Conservation (phyloP, 1,284 basidiomycete species). For the Chiua sp. region DNA sequence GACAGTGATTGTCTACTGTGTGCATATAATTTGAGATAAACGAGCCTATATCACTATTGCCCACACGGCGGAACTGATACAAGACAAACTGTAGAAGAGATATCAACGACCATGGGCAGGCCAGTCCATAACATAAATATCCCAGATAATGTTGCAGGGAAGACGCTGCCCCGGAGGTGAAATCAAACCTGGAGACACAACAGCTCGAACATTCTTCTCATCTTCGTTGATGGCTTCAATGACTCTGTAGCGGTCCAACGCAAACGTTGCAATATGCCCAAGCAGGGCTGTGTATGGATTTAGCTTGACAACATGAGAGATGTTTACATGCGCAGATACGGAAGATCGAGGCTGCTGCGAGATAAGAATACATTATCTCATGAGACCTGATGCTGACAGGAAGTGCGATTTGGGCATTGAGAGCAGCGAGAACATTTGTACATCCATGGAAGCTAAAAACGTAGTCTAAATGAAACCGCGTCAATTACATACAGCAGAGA, state of each 20-base stretch:
- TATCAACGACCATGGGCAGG: slow-evolving; percentile 26
- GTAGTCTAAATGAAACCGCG: slow-evolving; percentile 26
- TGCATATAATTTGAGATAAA: slow-evolving; percentile 16
- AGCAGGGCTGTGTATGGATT: slow-evolving; percentile 27
- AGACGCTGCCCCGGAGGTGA: slow-evolving; percentile 14
- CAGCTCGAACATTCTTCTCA: slow-evolving; percentile 16
- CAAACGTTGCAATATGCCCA: slow-evolving; percentile 36
- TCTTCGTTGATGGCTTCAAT: slow-evolving; percentile 22
- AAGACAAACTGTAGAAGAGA: slow-evolving; percentile 34
- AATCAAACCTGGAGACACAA: background rate
- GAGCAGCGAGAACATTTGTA: slow-evolving; percentile 32
- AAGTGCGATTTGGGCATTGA: slow-evolving; percentile 26
- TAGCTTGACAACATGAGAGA: background rate
- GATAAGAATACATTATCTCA: slow-evolving; percentile 35
- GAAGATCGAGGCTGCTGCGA: slow-evolving; percentile 36
- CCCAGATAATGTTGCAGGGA: slow-evolving; percentile 27
- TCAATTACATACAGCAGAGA: background rate
- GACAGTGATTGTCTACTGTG: background rate
- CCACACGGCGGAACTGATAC: slow-evolving; percentile 26
- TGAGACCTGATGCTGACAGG: slow-evolving; percentile 9
- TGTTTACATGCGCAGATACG: slow-evolving; percentile 36
- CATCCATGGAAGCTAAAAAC: slow-evolving; percentile 35
- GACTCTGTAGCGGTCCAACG: slow-evolving; percentile 30
- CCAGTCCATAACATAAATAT: slow-evolving; percentile 32
- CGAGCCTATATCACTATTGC: slow-evolving; percentile 23